Base-by-base conservation (phyloP, 441 rosid species). In the Pelargonium myrrhifolium region DNA sequence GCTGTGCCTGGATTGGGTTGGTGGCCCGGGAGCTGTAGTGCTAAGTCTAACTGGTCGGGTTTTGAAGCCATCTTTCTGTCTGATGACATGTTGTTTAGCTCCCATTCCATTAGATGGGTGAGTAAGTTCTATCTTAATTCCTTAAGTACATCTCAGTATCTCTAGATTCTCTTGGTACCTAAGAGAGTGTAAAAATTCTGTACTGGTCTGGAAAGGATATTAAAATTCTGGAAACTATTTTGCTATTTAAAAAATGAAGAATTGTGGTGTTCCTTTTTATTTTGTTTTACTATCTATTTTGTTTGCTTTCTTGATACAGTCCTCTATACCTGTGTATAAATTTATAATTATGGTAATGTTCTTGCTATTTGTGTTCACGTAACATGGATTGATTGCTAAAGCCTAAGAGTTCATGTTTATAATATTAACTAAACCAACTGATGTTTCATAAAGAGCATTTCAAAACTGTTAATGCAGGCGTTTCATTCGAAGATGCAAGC, bases 401-500 rank as follows among this genome's bases (percentile, higher is more conserved):
- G 1, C 56, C 56, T 18, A 51, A 15, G 56, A 51, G 20, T 8
- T 15, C 6, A 15, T 51, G 56, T 51, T 51, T 6, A 28, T n/a
- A 39, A 45, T 63, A 58, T 63, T 62, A 0, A 62, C 17, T 62
- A 56, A 68, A 67, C 65, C 49, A 64, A 72, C 72, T 67, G 53
- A 49, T 15, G 28, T 71, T 68, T 20, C 55, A 64, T 75, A 37
- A 59, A 59, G 68, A 67, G 22, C 2, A 11, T 39, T 15, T 65
- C 31, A 65, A 24, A 63, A 58, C 20, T 70, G 72, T 65, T 17
- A 24, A 61, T 82, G 77, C 85, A 93, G 97, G 85, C 96, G 89
- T 62, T 94, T 94, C 80, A 94, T 91, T 75, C 80, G 97, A 68
- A 88, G 89, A 74, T 91, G 99, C 85, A 94, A 94, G 84, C 99